These are phyloP conservation scores for Phyllostachys edulis DNA, from an alignment of 176 grass and related monocot genomes.

Conservation along the genomic window DNA sequence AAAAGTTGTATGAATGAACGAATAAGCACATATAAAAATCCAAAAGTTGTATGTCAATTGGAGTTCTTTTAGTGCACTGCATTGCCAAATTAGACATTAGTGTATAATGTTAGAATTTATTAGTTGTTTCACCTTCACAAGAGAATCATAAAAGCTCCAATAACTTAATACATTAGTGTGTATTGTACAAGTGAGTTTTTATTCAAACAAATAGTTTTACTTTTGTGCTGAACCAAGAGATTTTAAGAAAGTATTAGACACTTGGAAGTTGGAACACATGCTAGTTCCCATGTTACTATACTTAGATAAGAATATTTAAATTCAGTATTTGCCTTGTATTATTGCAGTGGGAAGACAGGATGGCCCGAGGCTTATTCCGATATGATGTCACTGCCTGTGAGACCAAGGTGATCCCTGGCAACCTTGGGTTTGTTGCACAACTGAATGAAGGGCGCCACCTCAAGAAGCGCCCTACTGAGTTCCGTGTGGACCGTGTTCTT, in stretches of 20 bases:
- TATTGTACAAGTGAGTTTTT: neutral
- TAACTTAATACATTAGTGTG: neutral
- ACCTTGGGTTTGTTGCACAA: constrained; percentile 83
- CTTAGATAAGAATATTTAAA: neutral
- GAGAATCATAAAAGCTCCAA: neutral
- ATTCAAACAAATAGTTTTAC: neutral
- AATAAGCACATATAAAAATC: neutral
- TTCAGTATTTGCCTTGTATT: constrained; percentile 3
- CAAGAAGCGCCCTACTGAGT: constrained; percentile 97
- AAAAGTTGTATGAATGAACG: neutral
- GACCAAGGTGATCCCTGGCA: constrained; percentile 90
- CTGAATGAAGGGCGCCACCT: constrained; percentile 98
- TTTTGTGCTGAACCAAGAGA: neutral
- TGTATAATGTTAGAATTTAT: neutral
- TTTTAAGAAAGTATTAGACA: neutral
- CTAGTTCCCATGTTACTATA: neutral
- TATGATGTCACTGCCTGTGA: constrained; percentile 96
- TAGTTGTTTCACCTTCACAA: neutral
- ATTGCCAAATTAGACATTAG: neutral
- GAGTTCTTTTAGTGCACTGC: neutral
- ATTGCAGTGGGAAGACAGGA: constrained; percentile 86
- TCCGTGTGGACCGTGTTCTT: constrained; percentile 79
- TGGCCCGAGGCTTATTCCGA: constrained; percentile 76
- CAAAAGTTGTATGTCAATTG: neutral
- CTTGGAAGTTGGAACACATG: neutral